These are phyloP conservation scores for Trypanosomatidae sp. DNA, from an alignment of 208 protist species.

Conservation along the genomic window DNA sequence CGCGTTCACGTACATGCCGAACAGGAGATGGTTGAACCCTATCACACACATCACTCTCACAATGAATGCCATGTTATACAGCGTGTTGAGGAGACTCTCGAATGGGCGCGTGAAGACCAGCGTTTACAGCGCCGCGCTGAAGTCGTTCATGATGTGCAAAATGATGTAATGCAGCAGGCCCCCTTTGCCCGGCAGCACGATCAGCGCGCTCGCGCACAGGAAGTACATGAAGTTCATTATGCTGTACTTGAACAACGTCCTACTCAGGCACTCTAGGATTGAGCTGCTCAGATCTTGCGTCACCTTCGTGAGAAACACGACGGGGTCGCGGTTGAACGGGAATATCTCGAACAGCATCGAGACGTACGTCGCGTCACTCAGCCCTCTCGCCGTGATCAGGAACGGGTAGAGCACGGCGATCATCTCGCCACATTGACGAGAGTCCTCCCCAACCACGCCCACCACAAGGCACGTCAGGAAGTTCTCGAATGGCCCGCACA, in stretches of 20 bases:
- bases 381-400: conserved; percentile 33
- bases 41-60: conserved; percentile 44
- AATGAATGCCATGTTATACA: conserved; percentile 47
- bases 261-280: conserved; percentile 30
- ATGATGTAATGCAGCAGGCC: conserved; percentile 48
- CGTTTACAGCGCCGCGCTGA: conserved; percentile 38
- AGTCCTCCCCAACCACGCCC: conserved; percentile 28
- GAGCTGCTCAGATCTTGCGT: conserved; percentile 48
- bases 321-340: conserved; percentile 43
- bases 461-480: conserved; percentile 27
- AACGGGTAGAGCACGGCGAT: conserved; percentile 42
- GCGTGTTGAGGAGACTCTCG: conserved; percentile 46
- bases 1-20: conserved; percentile 49
- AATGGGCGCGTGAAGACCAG: conserved; percentile 57
- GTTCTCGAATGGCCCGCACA: conserved; percentile 25
- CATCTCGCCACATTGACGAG: conserved; percentile 24
- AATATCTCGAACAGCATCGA: conserved; percentile 39
- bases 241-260: conserved; percentile 32
- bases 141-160: conserved; percentile 52
- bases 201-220: conserved; percentile 28
- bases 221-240: conserved; percentile 41
- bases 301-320: conserved; percentile 48
- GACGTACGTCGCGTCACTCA: conserved; percentile 41
- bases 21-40: conserved; percentile 58
- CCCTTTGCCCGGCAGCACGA: conserved; percentile 26